Base-by-base conservation (phyloP, 495 filamentous ascomycete genomes). In the Penicillium chermesinum region DNA sequence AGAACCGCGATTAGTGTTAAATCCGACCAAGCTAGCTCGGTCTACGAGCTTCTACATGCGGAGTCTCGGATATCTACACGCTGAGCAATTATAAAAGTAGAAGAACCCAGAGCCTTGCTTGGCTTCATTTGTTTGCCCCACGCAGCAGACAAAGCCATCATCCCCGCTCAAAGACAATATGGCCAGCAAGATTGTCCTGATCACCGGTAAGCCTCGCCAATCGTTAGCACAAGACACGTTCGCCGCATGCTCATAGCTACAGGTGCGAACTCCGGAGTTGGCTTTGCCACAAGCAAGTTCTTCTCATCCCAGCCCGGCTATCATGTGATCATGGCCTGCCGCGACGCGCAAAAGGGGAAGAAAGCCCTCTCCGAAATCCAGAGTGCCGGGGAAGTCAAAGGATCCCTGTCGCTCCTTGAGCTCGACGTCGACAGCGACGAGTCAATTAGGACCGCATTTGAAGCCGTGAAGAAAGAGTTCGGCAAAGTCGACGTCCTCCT, bases 261-360 rank as follows among this genome's bases (percentile, higher is more conserved):
- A 63, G 64, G 64, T 12, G 62, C 59, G 34, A 67, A 67, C 44
- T 60, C 64, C 21, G 64, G 64, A 6, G 44, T 67, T 34, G 64
- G 64, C 30, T 63, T 58, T 25, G 59, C 56, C 22, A 61, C 55
- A 13, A 46, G 59, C 5, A 54, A 61, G 50, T 38, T 52, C 36
- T 54, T 67, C 16, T 30, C 44, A 32, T 48, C 43, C 0, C 38
- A 58, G 14, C 48, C 50, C 21, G 30, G 44, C 17, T 53, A 61
- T 46, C 62, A 67, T 41, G 47, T 67, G 9, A 57, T 67, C 19
- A 48, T 67, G 42, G 64, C 53, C 32, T 60, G 57, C 13, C 63
- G 64, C 2, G 50, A 61, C 41, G 16, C 37, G 5, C 10, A 15
- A 10, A 66, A 62, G 22, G 64, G 55, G 27, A 18, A 59, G 33